A percentile compares a stretch with the other conserved stretches of the same genome.
Evolutionary conservation across 2,329 filamentous ascomycete genomes (phyloP).

Genomic region (Trichoderma sp.): DNA sequence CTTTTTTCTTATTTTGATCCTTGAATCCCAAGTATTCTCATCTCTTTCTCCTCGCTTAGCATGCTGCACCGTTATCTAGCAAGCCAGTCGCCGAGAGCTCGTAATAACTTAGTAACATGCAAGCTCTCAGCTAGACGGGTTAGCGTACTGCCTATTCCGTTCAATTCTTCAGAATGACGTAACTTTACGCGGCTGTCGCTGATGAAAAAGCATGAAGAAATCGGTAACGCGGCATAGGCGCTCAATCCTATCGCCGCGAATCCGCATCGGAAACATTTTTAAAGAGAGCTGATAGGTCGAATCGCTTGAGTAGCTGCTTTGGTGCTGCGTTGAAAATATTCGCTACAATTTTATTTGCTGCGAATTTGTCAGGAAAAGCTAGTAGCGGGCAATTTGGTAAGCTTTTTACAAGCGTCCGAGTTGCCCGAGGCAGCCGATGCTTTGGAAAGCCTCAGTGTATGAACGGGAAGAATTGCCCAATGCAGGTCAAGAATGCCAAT

Average conservation of each 20-base stretch:
- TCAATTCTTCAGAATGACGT: not conserved
- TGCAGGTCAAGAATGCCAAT: not conserved
- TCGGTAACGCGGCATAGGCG: not conserved
- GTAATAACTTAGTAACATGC: not conserved
- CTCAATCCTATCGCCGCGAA: not conserved
- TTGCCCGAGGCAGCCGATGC: not conserved
- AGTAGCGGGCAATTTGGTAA: not conserved
- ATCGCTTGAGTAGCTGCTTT: not conserved
- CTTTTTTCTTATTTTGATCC: not conserved
- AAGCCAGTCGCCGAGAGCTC: not conserved
- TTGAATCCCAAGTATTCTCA: not conserved
- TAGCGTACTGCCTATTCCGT: not conserved
- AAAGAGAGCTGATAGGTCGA: not conserved
- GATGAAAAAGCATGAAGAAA: not conserved
- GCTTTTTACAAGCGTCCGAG: not conserved
- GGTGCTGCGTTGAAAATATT: not conserved
- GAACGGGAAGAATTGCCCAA: not conserved
- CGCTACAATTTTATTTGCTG: not conserved
- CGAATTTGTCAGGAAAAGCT: not conserved
- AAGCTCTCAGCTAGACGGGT: not conserved
- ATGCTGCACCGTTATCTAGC: not conserved
- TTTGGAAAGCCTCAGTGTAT: not conserved
- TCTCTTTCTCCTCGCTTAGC: not conserved
- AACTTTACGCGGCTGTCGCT: not conserved
- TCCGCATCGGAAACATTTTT: not conserved